Evolutionary conservation across 2,329 filamentous ascomycete genomes (phyloP), one percentile per base, ranked within the genome.

Genomic region (Fusarium circinatum): DNA sequence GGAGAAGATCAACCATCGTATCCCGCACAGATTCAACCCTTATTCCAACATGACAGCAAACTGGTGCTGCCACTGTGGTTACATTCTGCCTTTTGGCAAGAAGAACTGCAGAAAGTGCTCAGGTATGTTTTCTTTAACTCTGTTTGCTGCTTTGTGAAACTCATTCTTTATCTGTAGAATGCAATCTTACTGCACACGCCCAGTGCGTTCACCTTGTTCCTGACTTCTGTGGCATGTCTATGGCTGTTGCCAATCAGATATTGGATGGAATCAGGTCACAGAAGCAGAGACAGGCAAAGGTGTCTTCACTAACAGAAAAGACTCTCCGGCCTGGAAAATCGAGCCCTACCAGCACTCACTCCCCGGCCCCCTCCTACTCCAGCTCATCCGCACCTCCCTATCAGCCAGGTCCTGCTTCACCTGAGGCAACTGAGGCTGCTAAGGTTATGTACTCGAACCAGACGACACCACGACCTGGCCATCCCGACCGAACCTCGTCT

Each of bases 21-120:
- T 99, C 80, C 96, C 96, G 14, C 96, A 99, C 89, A 92, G 96
- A 61, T 99, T 98, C 87, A 92, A 96, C 79, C 91, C 93, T n/a
- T 99, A 97, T 82, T 95, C 95, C 74, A 99, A 99, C 80, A 94
- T 99, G 84, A 96, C 95, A 22, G 96, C 96, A 77, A 99, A 98
- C 81, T 99, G 96, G 96, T 99, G 96, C 84, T 99, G 96, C 81
- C 96, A 99, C 83, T 99, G 96, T 82, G 96, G 96, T 78, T 98
- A 98, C 80, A 93, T 99, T 76, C 85, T 99, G 57, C 95, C 96
- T 1, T 93, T 99, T 80, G 96, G 96, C 68, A 94, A 95, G 82
- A 98, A 97, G 84, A 98, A 97, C 82, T 95, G 93, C 80, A 91
- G 96, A 79, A 97, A 95, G 84, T 99, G 96, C 82, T 90, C 91